Evolutionary conservation across 305 asterid genomes (phyloP), one percentile per base, ranked within the genome.

Genomic region (Solanum hybrid): DNA sequence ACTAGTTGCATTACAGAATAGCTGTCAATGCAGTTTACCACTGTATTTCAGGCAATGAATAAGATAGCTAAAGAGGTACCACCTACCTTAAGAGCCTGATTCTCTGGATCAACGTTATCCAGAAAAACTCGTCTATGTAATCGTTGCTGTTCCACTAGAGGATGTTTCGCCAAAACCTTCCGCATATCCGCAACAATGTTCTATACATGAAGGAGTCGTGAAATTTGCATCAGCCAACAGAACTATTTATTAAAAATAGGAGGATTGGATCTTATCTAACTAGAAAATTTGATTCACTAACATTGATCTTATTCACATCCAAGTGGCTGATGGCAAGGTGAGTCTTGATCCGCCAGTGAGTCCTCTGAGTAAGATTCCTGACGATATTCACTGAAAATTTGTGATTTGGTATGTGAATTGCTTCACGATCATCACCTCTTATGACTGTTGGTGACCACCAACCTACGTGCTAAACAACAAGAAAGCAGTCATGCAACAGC

Each of bases 361-460:
- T 95, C 93, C 95, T 98, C 90, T 98, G 99, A 86, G 93, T 96
- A 87, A 98, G 97, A 91, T 98, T 98, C 91, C 99, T 93, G 79
- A 98, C 98, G 89, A 96, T 92, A 91, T 96, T 98, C 94, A 96
- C 94, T 29, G 98, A 96, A 87, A 98, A 98, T 93, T 98, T 96
- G 92, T 98, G 99, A 93, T 96, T 98, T 64, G 99, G 99, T 92
- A 98, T 95, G 92, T 98, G 98, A 91, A 96, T 94, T 79, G 99
- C 99, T 96, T 98, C 99, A 85, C 99, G 99, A 92, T 98, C 98
- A 82, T 98, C 99, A 77, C 97, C 99, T 94, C 99, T 94, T 90
- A 98, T 90, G 91, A 98, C 93, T 89, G 99, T 96, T 71, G 98
- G 99, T 36, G 99, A 98, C 99, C 99, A 98, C 99, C 99, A 98